Base-by-base conservation (phyloP, 2,329 filamentous ascomycete genomes). In the Aspergillus niger region DNA sequence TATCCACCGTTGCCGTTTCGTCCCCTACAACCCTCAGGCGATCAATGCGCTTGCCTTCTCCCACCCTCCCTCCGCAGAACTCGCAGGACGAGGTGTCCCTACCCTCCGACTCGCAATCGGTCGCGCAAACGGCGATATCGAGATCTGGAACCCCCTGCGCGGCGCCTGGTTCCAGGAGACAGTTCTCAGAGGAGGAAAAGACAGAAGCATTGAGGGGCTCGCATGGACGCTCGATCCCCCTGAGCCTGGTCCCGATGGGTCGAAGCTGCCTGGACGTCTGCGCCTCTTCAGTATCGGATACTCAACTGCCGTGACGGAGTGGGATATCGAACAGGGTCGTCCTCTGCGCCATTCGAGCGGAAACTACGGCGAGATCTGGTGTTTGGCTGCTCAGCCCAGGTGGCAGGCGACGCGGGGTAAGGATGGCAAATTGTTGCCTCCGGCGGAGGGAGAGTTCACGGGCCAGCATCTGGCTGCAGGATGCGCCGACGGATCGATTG, bases 21-120 rank as follows among this genome's bases (percentile, higher is more conserved):
- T 99, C 69, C 91, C 91, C 43, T 98, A 91, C 78, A 92, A 92
- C 66, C 90, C 92, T 7, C 92, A 92, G 62, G 89, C 92, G 60
- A 97, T 99, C 78, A 98, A 97, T 79, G 89, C 92, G 65, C 86
- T 98, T 73, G 92, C 94, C 67, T 98, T 99, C 77, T 97, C 95
- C 5, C 91, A 97, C 74, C 83, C 90, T 20, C 82, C 76, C 22
- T 80, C 76, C 65, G 79, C 76, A 74, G 78, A 77, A 67, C 70
- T 74, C 65, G 66, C 72, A 26, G 76, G 76, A 66, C 81, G 83
- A 70, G 77, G 78, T 55, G 82, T 84, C 22, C 85, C 82, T 63
- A 87, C 83, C 55, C 83, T 92, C 58, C 87, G 92, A 67, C 85
- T 98, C 57, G 95, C 95, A 2, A 86, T 99, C 69, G 95, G 95